Evolutionary conservation across 495 filamentous ascomycete species (phyloP), one percentile per base, ranked within the genome.

Genomic region (Neurospora hispaniola): DNA sequence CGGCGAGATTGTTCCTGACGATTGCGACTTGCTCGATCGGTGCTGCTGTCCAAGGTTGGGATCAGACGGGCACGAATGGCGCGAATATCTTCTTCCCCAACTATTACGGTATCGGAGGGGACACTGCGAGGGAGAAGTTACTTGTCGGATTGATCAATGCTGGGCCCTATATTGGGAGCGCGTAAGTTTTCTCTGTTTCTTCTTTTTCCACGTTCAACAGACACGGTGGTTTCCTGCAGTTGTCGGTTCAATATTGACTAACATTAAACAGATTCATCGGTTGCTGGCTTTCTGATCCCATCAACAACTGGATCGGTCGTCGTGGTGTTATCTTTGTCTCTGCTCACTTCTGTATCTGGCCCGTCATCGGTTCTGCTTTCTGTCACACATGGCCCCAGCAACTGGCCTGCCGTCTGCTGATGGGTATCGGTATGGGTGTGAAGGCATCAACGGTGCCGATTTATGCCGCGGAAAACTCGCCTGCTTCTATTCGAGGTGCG

Each of bases 21-120:
- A 90, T 94, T 74, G 78, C 86, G 27, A 85, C 90, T 42, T 91
- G 89, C 78, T 92, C 91, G 23, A 88, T 94, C 70, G 90, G 88
- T n/a, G 92, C 92, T 18, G 91, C 90, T 16, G 88, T 92, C 39
- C 91, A 93, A 76, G 90, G 90, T 40, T 92, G 90, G 89, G 89
- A 91, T 76, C 90, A 91, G 78, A 90, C 88, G 62, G 89, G 91
- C n/a, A 88, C 87, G 3, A 94, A 93, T 76, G 92, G 91, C 68
- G 92, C 91, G 39, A 93, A 90, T 73, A 83, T 94, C 74, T 88
- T 86, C 70, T 93, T 92, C 79, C 88, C 88, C 6, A 70, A 75
- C 0, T 75, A 41, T 74, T 86, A 78, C 71, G 84, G 74, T 6
- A 89, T 88, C 66, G 82, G 76, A 5, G 73, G 77, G 18, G 79